Evolutionary conservation across 2,329 filamentous ascomycete genomes (phyloP).

Genomic region (Colletotrichum sp.): DNA sequence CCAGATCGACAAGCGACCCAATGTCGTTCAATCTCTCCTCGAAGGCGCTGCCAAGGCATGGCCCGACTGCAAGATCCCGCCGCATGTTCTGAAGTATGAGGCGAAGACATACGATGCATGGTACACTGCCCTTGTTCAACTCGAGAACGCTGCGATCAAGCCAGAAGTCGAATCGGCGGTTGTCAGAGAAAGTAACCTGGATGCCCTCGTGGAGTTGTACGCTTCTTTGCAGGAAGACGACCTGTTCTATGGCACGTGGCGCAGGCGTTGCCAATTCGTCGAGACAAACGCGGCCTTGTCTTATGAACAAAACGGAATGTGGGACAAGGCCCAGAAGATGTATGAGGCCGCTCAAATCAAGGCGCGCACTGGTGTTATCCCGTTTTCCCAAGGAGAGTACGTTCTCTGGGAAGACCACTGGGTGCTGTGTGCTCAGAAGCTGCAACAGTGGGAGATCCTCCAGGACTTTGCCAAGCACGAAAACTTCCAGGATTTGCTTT

Average conservation of each 20-base stretch:
- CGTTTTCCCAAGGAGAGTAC: slow-evolving; percentile 95
- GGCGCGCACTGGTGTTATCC: slow-evolving; percentile 91
- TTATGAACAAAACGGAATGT: slow-evolving; percentile 98
- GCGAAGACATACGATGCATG: slow-evolving; percentile 94
- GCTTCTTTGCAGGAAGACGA: slow-evolving; percentile 92
- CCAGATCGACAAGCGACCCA: slow-evolving; percentile 93
- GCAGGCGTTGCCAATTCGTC: slow-evolving; percentile 91
- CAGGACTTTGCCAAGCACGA: slow-evolving; percentile 99
- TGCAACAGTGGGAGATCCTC: slow-evolving; percentile 98
- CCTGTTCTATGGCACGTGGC: slow-evolving; percentile 96
- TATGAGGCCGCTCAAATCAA: slow-evolving; percentile 98
- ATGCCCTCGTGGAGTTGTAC: slow-evolving; percentile 94
- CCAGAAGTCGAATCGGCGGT: slow-evolving; percentile 83
- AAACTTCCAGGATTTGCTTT: slow-evolving; percentile 93
- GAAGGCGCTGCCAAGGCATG: slow-evolving; percentile 84
- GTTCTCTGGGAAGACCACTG: slow-evolving; percentile 99
- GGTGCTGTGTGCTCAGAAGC: slow-evolving; percentile 95
- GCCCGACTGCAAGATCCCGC: slow-evolving; percentile 89
- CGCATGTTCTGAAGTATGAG: slow-evolving; percentile 94
- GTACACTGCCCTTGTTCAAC: slow-evolving; percentile 91
- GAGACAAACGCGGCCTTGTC: slow-evolving; percentile 97
- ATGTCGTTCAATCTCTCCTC: slow-evolving; percentile 91
- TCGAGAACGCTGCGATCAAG: slow-evolving; percentile 86
- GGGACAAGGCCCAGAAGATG: slow-evolving; percentile 97
- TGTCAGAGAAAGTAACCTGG: slow-evolving; percentile 91